Conservation (phyloP, 257 asterid species). For the Petunia secreta region DNA sequence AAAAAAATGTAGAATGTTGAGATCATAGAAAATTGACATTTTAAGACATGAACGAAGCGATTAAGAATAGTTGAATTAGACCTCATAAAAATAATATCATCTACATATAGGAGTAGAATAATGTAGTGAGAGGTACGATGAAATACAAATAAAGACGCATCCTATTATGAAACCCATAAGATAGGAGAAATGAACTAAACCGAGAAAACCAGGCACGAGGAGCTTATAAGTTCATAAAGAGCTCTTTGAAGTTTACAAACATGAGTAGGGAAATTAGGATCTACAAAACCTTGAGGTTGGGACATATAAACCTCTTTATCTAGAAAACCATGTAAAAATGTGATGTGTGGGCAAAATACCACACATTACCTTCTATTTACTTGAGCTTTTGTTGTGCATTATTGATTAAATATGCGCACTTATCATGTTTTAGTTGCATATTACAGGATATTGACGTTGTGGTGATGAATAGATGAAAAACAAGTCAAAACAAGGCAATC, state of each 20-base stretch:
- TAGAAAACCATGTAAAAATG: neutral
- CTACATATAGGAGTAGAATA: neutral
- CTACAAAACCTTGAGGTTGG: neutral
- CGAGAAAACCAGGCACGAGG: neutral
- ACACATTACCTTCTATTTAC: too few species aligned
- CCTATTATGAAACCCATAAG: neutral
- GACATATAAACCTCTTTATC: neutral
- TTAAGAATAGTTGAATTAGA: neutral
- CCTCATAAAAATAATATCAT: neutral
- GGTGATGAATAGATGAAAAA: too few species aligned
- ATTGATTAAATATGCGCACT: too few species aligned
- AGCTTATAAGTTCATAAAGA: neutral
- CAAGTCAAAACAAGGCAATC: too few species aligned
- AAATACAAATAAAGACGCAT: neutral
- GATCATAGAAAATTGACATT: neutral
- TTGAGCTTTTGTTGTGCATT: too few species aligned
- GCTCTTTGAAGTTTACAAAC: neutral
- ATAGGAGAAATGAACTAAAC: neutral
- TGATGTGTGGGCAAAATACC: neutral
- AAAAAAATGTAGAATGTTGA: neutral
- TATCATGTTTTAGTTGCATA: too few species aligned
- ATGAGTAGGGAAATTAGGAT: neutral
- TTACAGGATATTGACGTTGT: too few species aligned
- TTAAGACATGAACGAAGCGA: neutral
- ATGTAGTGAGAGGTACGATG: too few species aligned